phyloP scores from a whole-genome alignment of 192 early-diverging fungal genomes.

The Kickxella alabastrina region DNA sequence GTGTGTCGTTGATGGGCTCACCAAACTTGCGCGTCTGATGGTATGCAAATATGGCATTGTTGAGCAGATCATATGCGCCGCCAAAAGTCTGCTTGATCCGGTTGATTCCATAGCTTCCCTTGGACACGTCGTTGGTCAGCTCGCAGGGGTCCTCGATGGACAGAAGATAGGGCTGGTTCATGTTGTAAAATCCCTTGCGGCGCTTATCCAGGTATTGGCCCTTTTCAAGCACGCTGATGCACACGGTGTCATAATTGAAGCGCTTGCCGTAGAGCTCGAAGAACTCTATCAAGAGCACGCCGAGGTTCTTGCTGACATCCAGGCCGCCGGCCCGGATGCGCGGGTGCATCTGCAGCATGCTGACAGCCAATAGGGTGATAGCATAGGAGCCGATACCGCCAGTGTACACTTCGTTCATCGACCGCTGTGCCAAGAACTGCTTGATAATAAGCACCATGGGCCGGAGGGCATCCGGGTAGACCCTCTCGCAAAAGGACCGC shows the following conservation, averaged over 20 bases:
- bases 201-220: slow-evolving; percentile 56
- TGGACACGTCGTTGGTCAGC: slow-evolving; percentile 54
- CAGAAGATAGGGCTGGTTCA: slow-evolving; percentile 40
- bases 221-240: slow-evolving; percentile 56
- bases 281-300: slow-evolving; percentile 85
- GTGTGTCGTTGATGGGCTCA: slow-evolving; percentile 40
- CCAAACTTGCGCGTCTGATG: slow-evolving; percentile 49
- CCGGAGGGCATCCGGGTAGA: slow-evolving; percentile 56
- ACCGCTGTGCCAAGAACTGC: slow-evolving; percentile 71
- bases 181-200: slow-evolving; percentile 13
- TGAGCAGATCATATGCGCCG: slow-evolving; percentile 50
- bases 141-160: slow-evolving; percentile 59
- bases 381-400: slow-evolving; percentile 90
- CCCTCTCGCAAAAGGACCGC: slow-evolving; percentile 54
- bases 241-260: slow-evolving; percentile 68
- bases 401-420: slow-evolving; percentile 79
- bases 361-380: slow-evolving; percentile 68
- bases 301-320: slow-evolving; percentile 68
- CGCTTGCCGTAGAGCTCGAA: slow-evolving; percentile 85
- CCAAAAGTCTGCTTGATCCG: slow-evolving; percentile 46
- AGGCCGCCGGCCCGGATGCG: slow-evolving; percentile 62
- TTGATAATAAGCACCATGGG: slow-evolving; percentile 80
- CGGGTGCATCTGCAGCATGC: slow-evolving; percentile 88
- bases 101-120: slow-evolving; percentile 46
- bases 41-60: slow-evolving; percentile 45